phyloP scores from a whole-genome alignment of 2,329 filamentous ascomycete species.

The Claviceps monticola region DNA sequence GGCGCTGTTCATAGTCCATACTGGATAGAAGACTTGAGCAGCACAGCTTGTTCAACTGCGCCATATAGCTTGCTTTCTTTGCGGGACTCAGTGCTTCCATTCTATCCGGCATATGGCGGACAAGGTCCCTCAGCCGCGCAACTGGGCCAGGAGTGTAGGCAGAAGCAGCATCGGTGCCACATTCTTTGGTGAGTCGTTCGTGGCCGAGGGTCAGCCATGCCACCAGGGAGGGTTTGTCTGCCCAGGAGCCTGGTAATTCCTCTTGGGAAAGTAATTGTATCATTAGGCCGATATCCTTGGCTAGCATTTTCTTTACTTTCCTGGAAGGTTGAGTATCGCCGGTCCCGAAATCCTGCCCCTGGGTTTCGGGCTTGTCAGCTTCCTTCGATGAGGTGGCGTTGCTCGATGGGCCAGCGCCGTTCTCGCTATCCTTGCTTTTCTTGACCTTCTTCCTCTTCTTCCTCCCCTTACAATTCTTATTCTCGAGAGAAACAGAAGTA shows the following conservation, averaged over 20 bases:
- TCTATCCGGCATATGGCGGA: not conserved
- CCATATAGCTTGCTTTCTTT: slow-evolving; percentile 12
- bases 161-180: too few species aligned
- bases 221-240: not conserved
- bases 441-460: not conserved
- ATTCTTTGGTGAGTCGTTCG: not conserved
- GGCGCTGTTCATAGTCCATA: slow-evolving; percentile 11
- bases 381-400: not conserved
- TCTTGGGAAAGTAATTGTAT: not conserved
- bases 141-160: not conserved
- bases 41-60: slow-evolving; percentile 10
- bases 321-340: not conserved
- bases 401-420: not conserved
- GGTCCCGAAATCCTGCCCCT: not conserved
- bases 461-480: not conserved
- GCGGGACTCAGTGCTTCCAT: not conserved
- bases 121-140: not conserved
- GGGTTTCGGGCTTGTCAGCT: not conserved
- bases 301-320: not conserved
- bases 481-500: not conserved
- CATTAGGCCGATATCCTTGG: not conserved
- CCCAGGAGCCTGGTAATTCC: not conserved
- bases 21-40: slow-evolving; percentile 4
- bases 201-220: slow-evolving; percentile 9
- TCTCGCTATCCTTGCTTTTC: not conserved